phyloP scores from a whole-genome alignment of 129 eudicot genomes.

The Helichrysum umbraculigerum region DNA sequence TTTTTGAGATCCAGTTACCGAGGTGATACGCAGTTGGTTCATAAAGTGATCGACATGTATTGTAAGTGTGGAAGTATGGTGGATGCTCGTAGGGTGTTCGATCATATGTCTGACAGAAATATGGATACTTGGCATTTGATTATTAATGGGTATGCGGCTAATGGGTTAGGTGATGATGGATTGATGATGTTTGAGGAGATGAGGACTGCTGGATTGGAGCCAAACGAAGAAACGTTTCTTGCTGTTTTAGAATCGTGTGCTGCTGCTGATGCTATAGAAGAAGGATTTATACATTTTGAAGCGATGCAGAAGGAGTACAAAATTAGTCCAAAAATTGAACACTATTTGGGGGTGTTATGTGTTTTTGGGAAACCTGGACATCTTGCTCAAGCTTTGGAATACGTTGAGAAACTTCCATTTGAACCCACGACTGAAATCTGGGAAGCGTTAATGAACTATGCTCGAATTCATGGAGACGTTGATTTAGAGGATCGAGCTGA shows the following conservation, averaged over 20 bases:
- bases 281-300: slow-evolving; percentile 41
- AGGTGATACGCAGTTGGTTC: slow-evolving; percentile 29
- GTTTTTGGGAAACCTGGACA: slow-evolving; percentile 37
- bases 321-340: slow-evolving; percentile 29
- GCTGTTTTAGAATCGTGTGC: slow-evolving; percentile 42
- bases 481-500: slow-evolving; percentile 42
- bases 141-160: slow-evolving; percentile 36
- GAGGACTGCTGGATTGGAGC: slow-evolving; percentile 31
- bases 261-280: slow-evolving; percentile 41
- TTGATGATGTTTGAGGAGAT: slow-evolving; percentile 39
- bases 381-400: slow-evolving; percentile 38
- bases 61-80: slow-evolving; percentile 44
- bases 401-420: slow-evolving; percentile 33
- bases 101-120: slow-evolving; percentile 37
- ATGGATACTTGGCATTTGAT: slow-evolving; percentile 38
- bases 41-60: slow-evolving; percentile 38
- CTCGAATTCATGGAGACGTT: slow-evolving; percentile 38
- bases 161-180: slow-evolving; percentile 45
- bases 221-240: slow-evolving; percentile 34
- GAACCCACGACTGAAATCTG: slow-evolving; percentile 32
- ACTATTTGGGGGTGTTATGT: slow-evolving; percentile 29
- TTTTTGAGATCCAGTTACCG: slow-evolving; percentile 34
- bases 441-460: slow-evolving; percentile 41
- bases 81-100: slow-evolving; percentile 38
- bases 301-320: slow-evolving; percentile 38